Percentiles rank a stretch among this genome's conserved stretches.
Conservation (phyloP, 2,329 filamentous ascomycete species). For the Trichoderma koningii region DNA sequence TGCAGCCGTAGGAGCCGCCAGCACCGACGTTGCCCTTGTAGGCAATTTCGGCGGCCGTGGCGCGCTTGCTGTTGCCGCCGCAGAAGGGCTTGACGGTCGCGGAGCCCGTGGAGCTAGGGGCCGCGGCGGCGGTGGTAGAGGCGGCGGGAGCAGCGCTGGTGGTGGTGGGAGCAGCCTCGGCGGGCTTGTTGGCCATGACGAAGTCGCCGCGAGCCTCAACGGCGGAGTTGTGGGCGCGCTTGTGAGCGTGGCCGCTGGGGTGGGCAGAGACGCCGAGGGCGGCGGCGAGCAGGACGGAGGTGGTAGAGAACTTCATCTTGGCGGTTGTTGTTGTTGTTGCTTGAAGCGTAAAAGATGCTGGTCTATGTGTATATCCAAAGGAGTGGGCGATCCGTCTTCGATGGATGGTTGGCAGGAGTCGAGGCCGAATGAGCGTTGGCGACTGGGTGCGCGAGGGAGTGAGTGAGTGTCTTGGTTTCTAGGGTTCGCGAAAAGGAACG, state of each 20-base stretch:
- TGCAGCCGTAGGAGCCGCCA: slow-evolving; percentile 51
- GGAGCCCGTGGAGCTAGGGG: slow-evolving; percentile 23
- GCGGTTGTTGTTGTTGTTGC: background rate
- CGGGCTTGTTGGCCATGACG: slow-evolving; percentile 42
- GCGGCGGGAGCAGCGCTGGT: slow-evolving; percentile 30
- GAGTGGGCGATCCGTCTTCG: slow-evolving; percentile 13
- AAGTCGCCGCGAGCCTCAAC: slow-evolving; percentile 39
- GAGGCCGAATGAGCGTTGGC: slow-evolving; percentile 25
- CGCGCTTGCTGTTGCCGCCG: slow-evolving; percentile 46
- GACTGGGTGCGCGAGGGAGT: slow-evolving; percentile 16
- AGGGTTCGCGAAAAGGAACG: slow-evolving; percentile 26
- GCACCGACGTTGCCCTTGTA: slow-evolving; percentile 52
- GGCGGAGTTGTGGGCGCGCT: slow-evolving; percentile 40
- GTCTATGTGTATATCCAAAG: slow-evolving; percentile 17
- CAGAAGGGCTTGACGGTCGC: slow-evolving; percentile 39
- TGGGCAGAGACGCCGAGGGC: slow-evolving; percentile 47
- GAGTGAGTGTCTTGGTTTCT: slow-evolving; percentile 13
- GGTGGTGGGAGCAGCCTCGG: slow-evolving; percentile 32
- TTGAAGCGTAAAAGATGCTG: slow-evolving; percentile 7
- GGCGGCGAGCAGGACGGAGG: slow-evolving; percentile 43
- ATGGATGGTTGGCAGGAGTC: slow-evolving; percentile 1
- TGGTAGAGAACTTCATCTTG: slow-evolving; percentile 48
- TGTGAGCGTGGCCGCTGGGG: slow-evolving; percentile 45
- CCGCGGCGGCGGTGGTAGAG: slow-evolving; percentile 27
- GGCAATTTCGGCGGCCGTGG: slow-evolving; percentile 49